Evolutionary conservation across 352 stramenopile species (phyloP).

Genomic region (Phytophthora agathidicida): DNA sequence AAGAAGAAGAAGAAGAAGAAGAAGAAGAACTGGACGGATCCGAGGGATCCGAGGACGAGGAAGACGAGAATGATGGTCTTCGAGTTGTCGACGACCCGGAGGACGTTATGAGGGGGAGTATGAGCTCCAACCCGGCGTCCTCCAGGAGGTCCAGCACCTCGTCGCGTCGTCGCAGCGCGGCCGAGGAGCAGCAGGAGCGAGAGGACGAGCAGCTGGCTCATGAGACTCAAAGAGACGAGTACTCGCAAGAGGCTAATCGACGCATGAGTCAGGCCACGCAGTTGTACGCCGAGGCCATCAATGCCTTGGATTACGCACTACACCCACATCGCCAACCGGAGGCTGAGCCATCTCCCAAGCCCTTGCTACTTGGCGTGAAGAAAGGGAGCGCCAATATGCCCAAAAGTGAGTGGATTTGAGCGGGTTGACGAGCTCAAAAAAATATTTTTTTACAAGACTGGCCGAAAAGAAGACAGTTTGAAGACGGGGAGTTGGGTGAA

Average conservation of each 20-base stretch:
- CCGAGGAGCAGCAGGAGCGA: slow-evolving; percentile 39
- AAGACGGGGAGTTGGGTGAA: slow-evolving; percentile 1
- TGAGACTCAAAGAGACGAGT: slow-evolving; percentile 38
- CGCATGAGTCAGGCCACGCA: slow-evolving; percentile 61
- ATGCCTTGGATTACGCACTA: slow-evolving; percentile 52
- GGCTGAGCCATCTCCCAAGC: slow-evolving; percentile 43
- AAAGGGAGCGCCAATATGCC: slow-evolving; percentile 43
- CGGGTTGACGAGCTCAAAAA: too few relatives aligned
- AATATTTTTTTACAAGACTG: slow-evolving; percentile 20
- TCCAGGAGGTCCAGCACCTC: slow-evolving; percentile 37
- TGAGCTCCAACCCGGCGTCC: slow-evolving; percentile 40
- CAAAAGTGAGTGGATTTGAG: slow-evolving; percentile 60
- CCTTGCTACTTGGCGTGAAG: slow-evolving; percentile 58
- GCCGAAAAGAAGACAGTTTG: slow-evolving; percentile 25
- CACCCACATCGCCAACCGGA: slow-evolving; percentile 44
- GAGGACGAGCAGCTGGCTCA: slow-evolving; percentile 36
- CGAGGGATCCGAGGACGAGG: too few relatives aligned
- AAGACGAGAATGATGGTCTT: slow-evolving; percentile 43
- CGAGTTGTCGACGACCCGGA: slow-evolving; percentile 45
- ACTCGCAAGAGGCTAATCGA: slow-evolving; percentile 46
- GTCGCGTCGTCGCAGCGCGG: slow-evolving; percentile 29
- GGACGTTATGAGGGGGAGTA: slow-evolving; percentile 34
- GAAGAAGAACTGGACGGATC: too few relatives aligned
- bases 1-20: slow-evolving; percentile 23
- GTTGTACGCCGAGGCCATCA: slow-evolving; percentile 63